Base-by-base conservation (phyloP, 169 alveolate species). In the Eimeria tenella region DNA sequence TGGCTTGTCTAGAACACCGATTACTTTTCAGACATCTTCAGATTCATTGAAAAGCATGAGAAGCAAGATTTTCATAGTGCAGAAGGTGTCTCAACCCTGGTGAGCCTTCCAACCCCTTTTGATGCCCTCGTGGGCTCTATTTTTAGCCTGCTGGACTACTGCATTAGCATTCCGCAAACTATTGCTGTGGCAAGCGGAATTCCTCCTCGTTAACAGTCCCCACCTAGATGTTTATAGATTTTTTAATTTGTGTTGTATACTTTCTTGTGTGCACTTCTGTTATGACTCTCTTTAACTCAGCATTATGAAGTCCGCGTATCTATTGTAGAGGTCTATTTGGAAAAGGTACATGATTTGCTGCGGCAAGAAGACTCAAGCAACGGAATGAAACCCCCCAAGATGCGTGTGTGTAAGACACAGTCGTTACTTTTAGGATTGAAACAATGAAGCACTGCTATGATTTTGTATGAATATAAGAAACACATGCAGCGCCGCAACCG, bases 341-440 rank as follows among this genome's bases (percentile, higher is more conserved):
- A 84, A 63, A 84, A 84, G 63, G 92, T 84, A 53, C 81, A 62
- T 25, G 92, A 84, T 63, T 63, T 84, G 52, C 25, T 84, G 65
- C 65, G 79, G 70, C 77, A 60, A 60, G 49, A 42, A 17, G 92
- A 62, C 42, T 19, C 77, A 25, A 42, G 65, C 62, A 60, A 21
- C 73, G 79, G 81, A 56, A 55, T 19, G 50, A 49, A 60, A 63
- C 60, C 50, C 52, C 92, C 92, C 49, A 60, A 60, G 81, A 42
- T 84, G 92, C 92, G 92, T 50, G 92, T 84, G 81, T 63, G 92
- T 84, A 60, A 56, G 73, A 56, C 90, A 55, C 90, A 31, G 86
- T 50, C 53, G 86, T 63, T 52, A 60, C 49, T 75, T 49, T n/a
- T 50, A 50, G 68, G 65, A 63, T 52, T 75, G 65, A 6, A 31